These are phyloP conservation scores for Phoenix dactylifera DNA, from an alignment of 176 grass and related monocot genomes.

Conservation along the genomic window DNA sequence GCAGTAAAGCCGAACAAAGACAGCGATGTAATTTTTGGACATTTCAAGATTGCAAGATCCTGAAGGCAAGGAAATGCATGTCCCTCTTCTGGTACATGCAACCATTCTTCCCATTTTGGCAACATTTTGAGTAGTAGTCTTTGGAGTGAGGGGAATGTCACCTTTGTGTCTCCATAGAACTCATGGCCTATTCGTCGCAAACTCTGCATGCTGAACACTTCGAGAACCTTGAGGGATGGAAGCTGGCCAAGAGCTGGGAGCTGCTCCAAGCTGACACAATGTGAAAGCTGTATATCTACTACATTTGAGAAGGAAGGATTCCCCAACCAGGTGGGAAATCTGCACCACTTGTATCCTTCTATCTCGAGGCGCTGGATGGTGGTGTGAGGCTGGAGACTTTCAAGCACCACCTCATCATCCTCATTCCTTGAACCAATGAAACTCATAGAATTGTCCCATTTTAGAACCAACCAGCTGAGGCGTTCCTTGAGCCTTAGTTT, in stretches of 20 bases:
- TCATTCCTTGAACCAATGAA: not conserved
- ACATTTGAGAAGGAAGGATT: constrained; percentile 28
- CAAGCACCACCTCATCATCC: constrained; percentile 26
- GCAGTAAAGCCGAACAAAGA: no score
- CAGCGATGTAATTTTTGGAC: no score
- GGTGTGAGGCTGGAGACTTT: constrained; percentile 30
- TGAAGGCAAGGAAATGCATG: no score
- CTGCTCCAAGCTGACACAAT: constrained; percentile 14
- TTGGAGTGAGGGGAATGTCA: constrained; percentile 3
- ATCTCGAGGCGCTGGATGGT: constrained; percentile 25
- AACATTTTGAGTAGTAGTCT: not conserved
- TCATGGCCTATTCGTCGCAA: constrained; percentile 12
- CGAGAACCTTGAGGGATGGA: constrained; percentile 20
- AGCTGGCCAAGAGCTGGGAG: constrained; percentile 36
- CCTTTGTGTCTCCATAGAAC: not conserved
- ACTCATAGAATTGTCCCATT: constrained; percentile 24
- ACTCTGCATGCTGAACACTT: constrained; percentile 11
- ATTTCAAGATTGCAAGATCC: no score
- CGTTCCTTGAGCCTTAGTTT: constrained; percentile 26
- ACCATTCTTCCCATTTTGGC: not conserved
- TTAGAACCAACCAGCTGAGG: constrained; percentile 20
- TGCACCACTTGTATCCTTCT: constrained; percentile 17
- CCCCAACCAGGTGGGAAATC: constrained; percentile 36
- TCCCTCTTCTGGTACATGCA: no score
- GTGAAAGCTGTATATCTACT: constrained; percentile 16